Base-by-base conservation (phyloP, 2,329 filamentous ascomycete species). In the Samsoniella hepiali region DNA sequence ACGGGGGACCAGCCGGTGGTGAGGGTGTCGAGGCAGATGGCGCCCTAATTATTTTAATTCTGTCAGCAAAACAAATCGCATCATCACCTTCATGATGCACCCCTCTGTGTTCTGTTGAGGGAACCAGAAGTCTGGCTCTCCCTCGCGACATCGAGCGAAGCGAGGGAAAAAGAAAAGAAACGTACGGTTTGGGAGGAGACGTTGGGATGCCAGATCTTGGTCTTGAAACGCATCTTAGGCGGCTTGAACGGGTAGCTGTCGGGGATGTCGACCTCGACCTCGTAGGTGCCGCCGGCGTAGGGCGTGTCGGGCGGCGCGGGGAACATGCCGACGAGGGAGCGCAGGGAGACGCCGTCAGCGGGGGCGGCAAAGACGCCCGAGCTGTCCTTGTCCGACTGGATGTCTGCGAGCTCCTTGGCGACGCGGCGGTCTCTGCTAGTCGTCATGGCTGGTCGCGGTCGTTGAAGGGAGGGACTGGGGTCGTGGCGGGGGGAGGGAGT, bases 141-240 rank as follows among this genome's bases (percentile, higher is more conserved):
- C 11, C 22, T 10, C 10, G 27, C 31, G 31, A 36, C 55, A 10
- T 58, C 55, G 55, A 58, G 36, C 27, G 53, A 59, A 51, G 56
- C 57, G 45, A 50, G 45, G 45, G 10, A 29, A 40, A n/a, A 1
- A 17, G 17, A 49, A 8, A 31, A 32, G 22, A 9, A 22, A 81
- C 88, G 72, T 79, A 96, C 93, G 47, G 93, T 97, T 74, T 95
- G 90, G 72, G 90, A 94, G 82, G 91, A 96, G 78, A 99, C 87
- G 73, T 99, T 99, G 40, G 95, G 95, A 75, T 99, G 95, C 93
- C 93, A 99, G 69, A 98, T 89, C 76, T 89, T 93, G 67, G 95
- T 99, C 67, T 89, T 85, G 73, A 98, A 98, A 70, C 87, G 89
- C 90, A 99, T 98, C 64, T 86, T 76, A 5, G 95, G 95, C 4